Conservation (phyloP, 768 basidiomycete species). For the Mycena galericulata region DNA sequence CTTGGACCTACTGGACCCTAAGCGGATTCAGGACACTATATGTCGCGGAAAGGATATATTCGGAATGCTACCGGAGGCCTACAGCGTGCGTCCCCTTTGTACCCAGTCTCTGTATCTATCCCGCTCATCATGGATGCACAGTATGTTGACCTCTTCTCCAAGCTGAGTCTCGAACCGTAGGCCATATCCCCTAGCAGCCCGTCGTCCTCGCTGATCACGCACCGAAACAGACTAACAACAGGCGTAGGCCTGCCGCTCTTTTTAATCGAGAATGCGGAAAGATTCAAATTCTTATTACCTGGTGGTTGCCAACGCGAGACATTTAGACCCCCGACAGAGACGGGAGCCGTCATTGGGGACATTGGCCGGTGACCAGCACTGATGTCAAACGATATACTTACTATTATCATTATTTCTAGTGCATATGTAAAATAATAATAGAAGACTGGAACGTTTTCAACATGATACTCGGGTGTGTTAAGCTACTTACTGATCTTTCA, state of each 20-base stretch:
- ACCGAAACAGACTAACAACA: conserved; percentile 48
- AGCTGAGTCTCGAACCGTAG: conserved; percentile 66
- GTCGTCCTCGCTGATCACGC: not conserved
- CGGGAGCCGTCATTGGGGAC: not conserved
- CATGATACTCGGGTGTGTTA: too few species aligned
- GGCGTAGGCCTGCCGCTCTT: conserved; percentile 66
- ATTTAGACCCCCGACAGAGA: not conserved
- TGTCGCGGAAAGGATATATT: conserved; percentile 74
- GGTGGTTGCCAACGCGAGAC: conserved; percentile 61
- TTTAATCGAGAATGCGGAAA: conserved; percentile 61
- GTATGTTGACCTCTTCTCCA: conserved; percentile 65
- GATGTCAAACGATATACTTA: too few species aligned
- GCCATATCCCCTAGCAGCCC: conserved; percentile 24
- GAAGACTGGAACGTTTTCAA: too few species aligned
- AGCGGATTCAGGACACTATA: conserved; percentile 67
- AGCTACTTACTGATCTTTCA: too few species aligned
- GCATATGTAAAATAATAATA: too few species aligned
- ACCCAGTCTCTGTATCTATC: not conserved
- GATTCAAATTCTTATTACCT: conserved; percentile 65
- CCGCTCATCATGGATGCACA: conserved; percentile 34
- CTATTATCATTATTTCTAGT: too few species aligned
- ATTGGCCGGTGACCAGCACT: not conserved
- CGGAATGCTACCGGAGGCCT: conserved; percentile 74
- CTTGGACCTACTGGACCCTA: conserved; percentile 58
- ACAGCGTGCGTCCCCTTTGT: conserved; percentile 54